These are phyloP conservation scores for Vigna hirtella DNA, from an alignment of 306 rosid genomes.

Conservation along the genomic window DNA sequence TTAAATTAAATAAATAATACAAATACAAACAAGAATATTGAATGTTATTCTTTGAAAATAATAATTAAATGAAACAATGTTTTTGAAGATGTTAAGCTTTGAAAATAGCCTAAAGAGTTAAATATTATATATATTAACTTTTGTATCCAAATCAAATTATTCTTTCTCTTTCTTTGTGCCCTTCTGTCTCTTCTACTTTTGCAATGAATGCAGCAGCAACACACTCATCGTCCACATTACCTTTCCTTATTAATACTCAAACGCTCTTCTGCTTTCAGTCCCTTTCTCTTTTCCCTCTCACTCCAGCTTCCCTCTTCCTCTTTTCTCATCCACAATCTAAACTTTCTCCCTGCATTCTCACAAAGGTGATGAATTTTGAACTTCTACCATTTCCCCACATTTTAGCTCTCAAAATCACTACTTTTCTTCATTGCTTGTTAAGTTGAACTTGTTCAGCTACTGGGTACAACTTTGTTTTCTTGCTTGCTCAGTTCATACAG, in stretches of 20 bases:
- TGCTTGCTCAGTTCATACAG: background rate
- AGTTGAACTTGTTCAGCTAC: slow-evolving; percentile 5
- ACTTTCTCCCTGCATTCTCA: slow-evolving; percentile 23
- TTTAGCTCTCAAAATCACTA: background rate
- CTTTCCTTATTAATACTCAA: slow-evolving; percentile 43
- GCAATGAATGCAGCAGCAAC: slow-evolving; percentile 69
- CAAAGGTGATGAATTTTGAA: slow-evolving; percentile 43
- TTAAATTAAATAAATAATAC: too few species aligned
- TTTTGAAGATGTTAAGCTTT: too few species aligned
- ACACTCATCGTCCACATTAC: slow-evolving; percentile 31
- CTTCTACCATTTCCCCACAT: slow-evolving; percentile 10
- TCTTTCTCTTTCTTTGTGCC: slow-evolving; percentile 26
- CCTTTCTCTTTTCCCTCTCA: slow-evolving; percentile 9
- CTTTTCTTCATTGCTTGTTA: slow-evolving; percentile 22
- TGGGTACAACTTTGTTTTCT: slow-evolving; percentile 1
- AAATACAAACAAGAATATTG: too few species aligned
- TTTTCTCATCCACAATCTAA: slow-evolving; percentile 19
- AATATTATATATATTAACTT: background rate
- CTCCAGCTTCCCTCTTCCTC: background rate
- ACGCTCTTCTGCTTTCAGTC: slow-evolving; percentile 9
- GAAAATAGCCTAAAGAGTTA: too few species aligned
- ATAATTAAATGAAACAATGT: too few species aligned
- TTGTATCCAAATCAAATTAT: background rate
- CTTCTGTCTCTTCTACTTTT: slow-evolving; percentile 51
- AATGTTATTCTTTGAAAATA: too few species aligned